Evolutionary conservation across 306 rosid species (phyloP), one percentile per base, ranked within the genome.

Genomic region (Elaeagnus macrophylla): DNA sequence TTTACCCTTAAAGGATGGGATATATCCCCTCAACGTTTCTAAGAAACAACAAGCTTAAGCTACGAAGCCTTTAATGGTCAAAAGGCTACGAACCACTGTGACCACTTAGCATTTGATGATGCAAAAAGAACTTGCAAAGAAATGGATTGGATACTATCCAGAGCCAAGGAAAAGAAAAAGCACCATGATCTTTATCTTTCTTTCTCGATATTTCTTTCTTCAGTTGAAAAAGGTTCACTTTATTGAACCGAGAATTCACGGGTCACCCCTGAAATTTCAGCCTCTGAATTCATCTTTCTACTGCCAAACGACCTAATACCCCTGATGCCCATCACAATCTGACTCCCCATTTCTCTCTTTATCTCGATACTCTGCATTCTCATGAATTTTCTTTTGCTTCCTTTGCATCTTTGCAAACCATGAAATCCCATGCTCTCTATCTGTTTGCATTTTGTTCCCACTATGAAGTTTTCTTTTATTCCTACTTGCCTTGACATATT

Each of bases 241-340:
- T 25, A 25, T 85, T 77, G 68, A 78, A 76, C 85, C 80, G 59
- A 73, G 86, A 65, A 76, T 48, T 85, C 97, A 90, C 95, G 95
- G 68, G 95, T 51, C 76, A 48, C 63, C 86, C 81, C 79, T 86
- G 95, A 77, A 62, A 46, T 72, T 74, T 77, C 68, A 69, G 65
- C 79, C 77, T 74, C 64, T 68, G 81, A 83, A 76, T 80, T 73
- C 86, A 62, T 81, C 89, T 85, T 84, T 90, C 76, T 57, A 74
- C 81, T 73, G 76, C 83, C 76, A 70, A 83, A 73, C 80, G 67
- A 75, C 83, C 87, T 73, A 72, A 79, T 77, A 88, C 80, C 74
- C 73, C 83, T 67, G 66, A 81, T 51, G n/a, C 71, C 84, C 70
- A 65, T 76, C 66, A 64, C 37, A 74, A 65, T 72, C 77, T 58